Evolutionary conservation across 768 basidiomycete genomes (phyloP).

Genomic region (Chalciporus pseudorubinellus): DNA sequence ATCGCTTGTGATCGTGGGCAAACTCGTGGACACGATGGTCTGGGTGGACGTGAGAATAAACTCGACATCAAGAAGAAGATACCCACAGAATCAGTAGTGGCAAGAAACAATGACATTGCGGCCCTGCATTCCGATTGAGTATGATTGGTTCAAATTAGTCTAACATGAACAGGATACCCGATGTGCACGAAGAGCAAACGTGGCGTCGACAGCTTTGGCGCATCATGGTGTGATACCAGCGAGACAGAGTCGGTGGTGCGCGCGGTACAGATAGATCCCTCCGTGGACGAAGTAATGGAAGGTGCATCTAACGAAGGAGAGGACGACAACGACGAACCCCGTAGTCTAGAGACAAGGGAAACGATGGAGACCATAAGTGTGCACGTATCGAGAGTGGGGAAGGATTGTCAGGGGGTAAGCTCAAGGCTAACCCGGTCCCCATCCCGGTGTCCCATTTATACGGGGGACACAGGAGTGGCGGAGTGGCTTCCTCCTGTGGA

Average conservation of each 20-base stretch:
- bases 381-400: background rate
- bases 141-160: slow-evolving; percentile 2
- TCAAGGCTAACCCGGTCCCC: background rate
- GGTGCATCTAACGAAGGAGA: slow-evolving; percentile 1
- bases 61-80: background rate
- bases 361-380: slow-evolving; percentile 17
- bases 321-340: background rate
- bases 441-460: slow-evolving; percentile 26
- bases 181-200: slow-evolving; percentile 64
- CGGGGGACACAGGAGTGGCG: slow-evolving; percentile 15
- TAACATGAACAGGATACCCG: slow-evolving; percentile 44
- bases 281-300: slow-evolving; percentile 13
- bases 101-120: slow-evolving; percentile 77
- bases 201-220: slow-evolving; percentile 44
- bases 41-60: slow-evolving; percentile 20
- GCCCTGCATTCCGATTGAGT: slow-evolving; percentile 46
- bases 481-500: slow-evolving; percentile 24
- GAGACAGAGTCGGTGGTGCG: slow-evolving; percentile 23
- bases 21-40: slow-evolving; percentile 78
- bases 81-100: slow-evolving; percentile 81
- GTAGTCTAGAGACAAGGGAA: slow-evolving; percentile 7
- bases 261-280: slow-evolving; percentile 19
- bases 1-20: slow-evolving; percentile 77
- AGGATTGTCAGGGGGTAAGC: slow-evolving; percentile 4
- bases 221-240: slow-evolving; percentile 19